phyloP scores from a whole-genome alignment of 2,329 filamentous ascomycete species.

The Colletotrichum costaricense region DNA sequence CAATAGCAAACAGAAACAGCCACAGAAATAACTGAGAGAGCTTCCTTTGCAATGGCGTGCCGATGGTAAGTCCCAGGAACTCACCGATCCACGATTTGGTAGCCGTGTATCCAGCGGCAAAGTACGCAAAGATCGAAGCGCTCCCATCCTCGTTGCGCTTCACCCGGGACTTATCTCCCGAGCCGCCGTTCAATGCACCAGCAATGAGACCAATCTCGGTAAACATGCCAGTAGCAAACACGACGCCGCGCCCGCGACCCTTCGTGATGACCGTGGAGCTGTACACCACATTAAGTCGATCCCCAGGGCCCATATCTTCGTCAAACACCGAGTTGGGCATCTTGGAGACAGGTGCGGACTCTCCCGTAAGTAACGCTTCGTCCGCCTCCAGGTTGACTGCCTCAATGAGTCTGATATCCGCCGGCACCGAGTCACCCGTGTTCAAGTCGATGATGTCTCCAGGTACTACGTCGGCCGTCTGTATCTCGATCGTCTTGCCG shows the following conservation, averaged over 20 bases:
- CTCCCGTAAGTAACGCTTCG: conserved; percentile 71
- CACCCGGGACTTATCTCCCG: conserved; percentile 59
- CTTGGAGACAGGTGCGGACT: conserved; percentile 70
- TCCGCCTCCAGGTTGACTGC: conserved; percentile 68
- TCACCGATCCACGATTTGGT: conserved; percentile 58
- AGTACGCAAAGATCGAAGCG: too few species aligned
- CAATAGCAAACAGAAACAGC: conserved; percentile 71
- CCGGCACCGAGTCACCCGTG: conserved; percentile 55
- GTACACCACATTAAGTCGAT: conserved; percentile 71
- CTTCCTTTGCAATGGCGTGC: conserved; percentile 75
- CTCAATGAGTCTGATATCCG: conserved; percentile 57
- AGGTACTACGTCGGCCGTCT: conserved; percentile 62
- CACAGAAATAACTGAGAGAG: conserved; percentile 73
- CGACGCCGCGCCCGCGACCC: conserved; percentile 68
- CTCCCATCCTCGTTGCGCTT: conserved; percentile 45
- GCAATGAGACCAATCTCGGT: conserved; percentile 75
- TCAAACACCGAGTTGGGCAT: conserved; percentile 59
- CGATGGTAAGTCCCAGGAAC: conserved; percentile 73
- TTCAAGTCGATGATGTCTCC: conserved; percentile 69
- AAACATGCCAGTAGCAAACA: conserved; percentile 68
- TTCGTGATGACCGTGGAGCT: conserved; percentile 73
- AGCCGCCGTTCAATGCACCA: conserved; percentile 61
- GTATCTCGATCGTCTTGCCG: conserved; percentile 49
- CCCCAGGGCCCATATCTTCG: conserved; percentile 65
- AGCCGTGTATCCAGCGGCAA: conserved; percentile 47